Evolutionary conservation across 2,329 filamentous ascomycete genomes (phyloP).

Genomic region (Pyricularia grisea): DNA sequence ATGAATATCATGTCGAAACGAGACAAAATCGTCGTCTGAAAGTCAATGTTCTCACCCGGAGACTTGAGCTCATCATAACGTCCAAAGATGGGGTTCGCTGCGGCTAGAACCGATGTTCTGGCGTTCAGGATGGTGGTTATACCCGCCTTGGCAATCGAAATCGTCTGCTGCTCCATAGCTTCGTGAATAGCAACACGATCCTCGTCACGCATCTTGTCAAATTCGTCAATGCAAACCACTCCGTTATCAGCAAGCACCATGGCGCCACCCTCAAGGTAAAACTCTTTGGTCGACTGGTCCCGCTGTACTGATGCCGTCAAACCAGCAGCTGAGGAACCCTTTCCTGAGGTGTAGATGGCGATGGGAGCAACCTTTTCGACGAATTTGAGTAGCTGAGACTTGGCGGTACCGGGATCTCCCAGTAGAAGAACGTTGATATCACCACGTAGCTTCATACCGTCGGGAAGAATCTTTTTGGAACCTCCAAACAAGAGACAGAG

Average conservation of each 20-base stretch:
- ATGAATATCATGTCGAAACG: slow-evolving; percentile 99
- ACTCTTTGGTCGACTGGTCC: slow-evolving; percentile 84
- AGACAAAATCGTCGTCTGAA: slow-evolving; percentile 95
- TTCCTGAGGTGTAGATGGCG: slow-evolving; percentile 96
- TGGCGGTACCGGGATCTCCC: slow-evolving; percentile 95
- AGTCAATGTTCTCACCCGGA: slow-evolving; percentile 97
- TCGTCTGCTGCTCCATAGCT: slow-evolving; percentile 99
- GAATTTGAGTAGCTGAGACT: slow-evolving; percentile 94
- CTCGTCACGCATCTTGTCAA: slow-evolving; percentile 99
- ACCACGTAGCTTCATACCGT: slow-evolving; percentile 94
- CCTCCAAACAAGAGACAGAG: slow-evolving; percentile 88
- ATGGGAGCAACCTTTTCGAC: slow-evolving; percentile 95
- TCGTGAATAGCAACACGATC: slow-evolving; percentile 97
- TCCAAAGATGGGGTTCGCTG: slow-evolving; percentile 95
- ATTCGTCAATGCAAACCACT: slow-evolving; percentile 97
- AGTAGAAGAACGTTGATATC: slow-evolving; percentile 97
- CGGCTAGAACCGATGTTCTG: slow-evolving; percentile 86
- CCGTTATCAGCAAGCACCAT: slow-evolving; percentile 97
- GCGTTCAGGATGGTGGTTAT: slow-evolving; percentile 98
- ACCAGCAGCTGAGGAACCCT: slow-evolving; percentile 95
- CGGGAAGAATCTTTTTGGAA: slow-evolving; percentile 93
- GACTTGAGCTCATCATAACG: slow-evolving; percentile 97
- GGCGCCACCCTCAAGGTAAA: slow-evolving; percentile 94
- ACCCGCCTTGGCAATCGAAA: slow-evolving; percentile 96
- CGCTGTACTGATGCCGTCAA: slow-evolving; percentile 93